A percentile compares a stretch with the other conserved stretches of the same genome.
Conservation (phyloP, 352 stramenopile species). For the Globisporangium echinulatum region DNA sequence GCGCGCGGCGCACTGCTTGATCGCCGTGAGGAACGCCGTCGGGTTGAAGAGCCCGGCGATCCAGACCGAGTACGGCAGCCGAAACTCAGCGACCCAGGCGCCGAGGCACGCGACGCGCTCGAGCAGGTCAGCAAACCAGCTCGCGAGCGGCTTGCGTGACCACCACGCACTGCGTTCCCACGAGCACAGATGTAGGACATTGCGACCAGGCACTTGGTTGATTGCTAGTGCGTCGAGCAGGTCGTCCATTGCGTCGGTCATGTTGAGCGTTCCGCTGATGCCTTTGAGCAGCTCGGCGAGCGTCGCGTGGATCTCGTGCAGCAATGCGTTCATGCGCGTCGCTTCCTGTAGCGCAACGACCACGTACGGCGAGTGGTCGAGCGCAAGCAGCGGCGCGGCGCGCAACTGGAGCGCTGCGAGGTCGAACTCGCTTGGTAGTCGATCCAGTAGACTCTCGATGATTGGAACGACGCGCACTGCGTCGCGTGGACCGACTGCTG, state of each 20-base stretch:
- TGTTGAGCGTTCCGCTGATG: constrained; percentile 81
- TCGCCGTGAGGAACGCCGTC: constrained; percentile 77
- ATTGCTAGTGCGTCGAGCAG: constrained; percentile 53
- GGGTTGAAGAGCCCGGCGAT: constrained; percentile 79
- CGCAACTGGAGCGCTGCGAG: constrained; percentile 41
- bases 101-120: constrained; percentile 60
- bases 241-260: constrained; percentile 89
- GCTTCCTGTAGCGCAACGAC: constrained; percentile 82
- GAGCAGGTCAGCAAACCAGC: constrained; percentile 81
- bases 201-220: constrained; percentile 75
- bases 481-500: constrained; percentile 19
- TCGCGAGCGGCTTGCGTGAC: constrained; percentile 69
- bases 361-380: constrained; percentile 72
- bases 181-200: constrained; percentile 64
- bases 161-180: constrained; percentile 82
- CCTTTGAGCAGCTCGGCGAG: constrained; percentile 69
- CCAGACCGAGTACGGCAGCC: constrained; percentile 76
- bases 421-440: constrained; percentile 55
- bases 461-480: constrained; percentile 30
- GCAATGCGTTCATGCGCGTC: constrained; percentile 59
- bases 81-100: constrained; percentile 65
- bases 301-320: constrained; percentile 55
- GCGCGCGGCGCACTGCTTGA: constrained; percentile 85
- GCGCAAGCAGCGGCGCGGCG: constrained; percentile 44
- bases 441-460: constrained; percentile 52